Evolutionary conservation across 441 rosid species (phyloP).

Genomic region (Pelargonium citronellum): DNA sequence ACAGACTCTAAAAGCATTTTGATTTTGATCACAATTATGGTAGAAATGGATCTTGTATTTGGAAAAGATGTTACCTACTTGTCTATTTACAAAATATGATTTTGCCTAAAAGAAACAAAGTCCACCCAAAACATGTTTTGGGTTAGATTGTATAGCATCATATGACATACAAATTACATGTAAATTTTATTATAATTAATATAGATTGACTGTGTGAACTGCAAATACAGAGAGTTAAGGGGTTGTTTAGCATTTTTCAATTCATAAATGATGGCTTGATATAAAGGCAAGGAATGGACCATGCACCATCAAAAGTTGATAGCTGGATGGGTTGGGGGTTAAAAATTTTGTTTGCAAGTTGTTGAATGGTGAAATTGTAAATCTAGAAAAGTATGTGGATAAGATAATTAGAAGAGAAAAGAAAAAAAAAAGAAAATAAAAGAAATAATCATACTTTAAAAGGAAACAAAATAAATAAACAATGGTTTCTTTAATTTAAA

Average conservation of each 20-base stretch:
- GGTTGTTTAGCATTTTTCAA: neutral
- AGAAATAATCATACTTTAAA: neutral
- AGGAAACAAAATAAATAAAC: neutral
- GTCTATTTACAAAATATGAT: no score
- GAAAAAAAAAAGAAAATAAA: neutral
- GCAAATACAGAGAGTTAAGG: no score
- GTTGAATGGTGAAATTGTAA: neutral
- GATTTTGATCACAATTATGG: no score
- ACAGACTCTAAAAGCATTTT: no score
- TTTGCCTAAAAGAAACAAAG: no score
- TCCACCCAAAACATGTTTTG: no score
- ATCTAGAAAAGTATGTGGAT: neutral
- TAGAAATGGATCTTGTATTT: no score
- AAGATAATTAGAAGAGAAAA: neutral
- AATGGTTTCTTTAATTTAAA: neutral
- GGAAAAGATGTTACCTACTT: no score
- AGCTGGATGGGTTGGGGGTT: neutral
- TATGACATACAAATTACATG: no score
- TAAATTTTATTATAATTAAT: no score
- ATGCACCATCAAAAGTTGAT: neutral
- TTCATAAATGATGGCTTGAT: conserved; percentile 16
- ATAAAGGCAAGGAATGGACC: conserved; percentile 20
- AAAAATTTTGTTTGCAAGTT: neutral
- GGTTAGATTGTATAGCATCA: no score
- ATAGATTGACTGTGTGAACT: no score